Conservation (phyloP, 768 basidiomycete genomes). For the Tylopilus subfusipes region DNA sequence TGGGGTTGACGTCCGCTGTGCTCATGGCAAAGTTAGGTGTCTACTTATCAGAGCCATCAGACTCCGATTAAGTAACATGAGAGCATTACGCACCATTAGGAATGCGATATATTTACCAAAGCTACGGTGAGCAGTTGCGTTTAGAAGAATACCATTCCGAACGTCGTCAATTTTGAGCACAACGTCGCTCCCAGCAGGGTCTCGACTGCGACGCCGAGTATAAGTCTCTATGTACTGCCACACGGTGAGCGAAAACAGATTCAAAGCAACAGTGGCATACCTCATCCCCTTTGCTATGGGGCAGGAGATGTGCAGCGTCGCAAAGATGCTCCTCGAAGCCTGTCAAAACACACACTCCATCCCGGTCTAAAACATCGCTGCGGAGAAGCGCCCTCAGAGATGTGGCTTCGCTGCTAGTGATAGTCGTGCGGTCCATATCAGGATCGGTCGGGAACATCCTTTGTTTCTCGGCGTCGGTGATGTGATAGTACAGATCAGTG, state of each 20-base stretch:
- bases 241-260: background rate
- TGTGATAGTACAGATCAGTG: slow-evolving; percentile 3
- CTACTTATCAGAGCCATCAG: background rate
- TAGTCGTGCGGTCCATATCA: background rate
- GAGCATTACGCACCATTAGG: background rate
- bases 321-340: accelerated
- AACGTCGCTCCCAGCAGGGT: background rate
- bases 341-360: slow-evolving; percentile 1
- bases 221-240: slow-evolving; percentile 1
- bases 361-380: background rate
- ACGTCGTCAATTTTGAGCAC: background rate
- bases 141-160: slow-evolving; percentile 3
- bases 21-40: slow-evolving; percentile 7
- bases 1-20: background rate
- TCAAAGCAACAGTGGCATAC: background rate
- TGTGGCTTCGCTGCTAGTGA: background rate
- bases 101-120: background rate
- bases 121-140: background rate
- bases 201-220: background rate
- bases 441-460: slow-evolving; percentile 4
- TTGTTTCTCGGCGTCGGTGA: background rate
- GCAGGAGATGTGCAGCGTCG: slow-evolving; percentile 4
- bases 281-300: slow-evolving; percentile 1
- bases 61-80: background rate
- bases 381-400: background rate